Evolutionary conservation across 768 basidiomycete genomes (phyloP).

Genomic region (Basidioascus undulatus): DNA sequence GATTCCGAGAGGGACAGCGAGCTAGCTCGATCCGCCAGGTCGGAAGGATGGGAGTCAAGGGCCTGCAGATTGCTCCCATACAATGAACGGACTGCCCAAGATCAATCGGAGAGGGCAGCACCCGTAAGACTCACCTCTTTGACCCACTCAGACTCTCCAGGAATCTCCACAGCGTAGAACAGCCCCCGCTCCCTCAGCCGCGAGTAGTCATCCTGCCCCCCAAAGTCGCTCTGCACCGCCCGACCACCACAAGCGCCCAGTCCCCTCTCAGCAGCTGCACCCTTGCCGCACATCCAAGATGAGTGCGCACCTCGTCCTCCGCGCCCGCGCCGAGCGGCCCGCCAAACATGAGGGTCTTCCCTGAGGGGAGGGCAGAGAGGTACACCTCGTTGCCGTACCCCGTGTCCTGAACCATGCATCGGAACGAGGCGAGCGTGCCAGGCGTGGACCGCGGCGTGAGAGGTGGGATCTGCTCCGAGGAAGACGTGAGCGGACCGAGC

Average conservation of each 20-base stretch:
- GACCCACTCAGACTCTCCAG: constrained; percentile 13
- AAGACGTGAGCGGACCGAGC: constrained; percentile 1
- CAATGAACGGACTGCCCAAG: too few species aligned
- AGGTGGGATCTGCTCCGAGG: too few species aligned
- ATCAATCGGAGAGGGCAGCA: not conserved
- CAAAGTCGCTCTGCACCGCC: not conserved
- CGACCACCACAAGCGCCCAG: not conserved
- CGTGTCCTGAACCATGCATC: constrained; percentile 16
- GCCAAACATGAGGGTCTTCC: not conserved
- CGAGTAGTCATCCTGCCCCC: constrained; percentile 12
- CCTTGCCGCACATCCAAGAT: too few species aligned
- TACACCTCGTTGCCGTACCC: constrained; percentile 13
- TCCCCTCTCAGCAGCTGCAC: too few species aligned
- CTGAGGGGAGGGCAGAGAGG: not conserved
- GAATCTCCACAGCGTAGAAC: constrained; percentile 12
- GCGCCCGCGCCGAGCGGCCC: constrained; percentile 3
- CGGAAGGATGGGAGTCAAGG: too few species aligned
- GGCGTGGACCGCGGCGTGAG: not conserved
- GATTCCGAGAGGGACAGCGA: too few species aligned
- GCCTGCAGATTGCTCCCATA: too few species aligned
- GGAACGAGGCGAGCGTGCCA: constrained; percentile 11
- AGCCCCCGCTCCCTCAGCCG: constrained; percentile 12
- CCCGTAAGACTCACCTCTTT: constrained; percentile 5
- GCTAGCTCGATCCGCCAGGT: too few species aligned
- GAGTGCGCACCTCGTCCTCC: too few species aligned